Evolutionary conservation across 2,329 filamentous ascomycete species (phyloP).

Genomic region (Fusarium tjaetaba): DNA sequence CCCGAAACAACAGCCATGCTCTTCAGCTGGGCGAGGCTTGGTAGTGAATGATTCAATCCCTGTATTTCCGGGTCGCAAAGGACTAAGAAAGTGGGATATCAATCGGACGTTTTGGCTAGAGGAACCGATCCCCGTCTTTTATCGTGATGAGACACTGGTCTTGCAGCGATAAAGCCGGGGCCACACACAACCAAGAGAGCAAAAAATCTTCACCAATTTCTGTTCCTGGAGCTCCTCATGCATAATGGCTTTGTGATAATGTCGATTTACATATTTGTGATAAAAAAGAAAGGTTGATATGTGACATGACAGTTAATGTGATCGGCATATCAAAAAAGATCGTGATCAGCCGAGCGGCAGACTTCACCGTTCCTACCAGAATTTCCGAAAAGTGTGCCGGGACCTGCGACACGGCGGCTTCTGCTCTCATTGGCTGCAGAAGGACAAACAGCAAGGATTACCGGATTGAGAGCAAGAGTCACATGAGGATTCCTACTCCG

Average conservation of each 20-base stretch:
- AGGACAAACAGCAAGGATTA: slow-evolving; percentile 6
- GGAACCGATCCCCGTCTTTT: slow-evolving; percentile 18
- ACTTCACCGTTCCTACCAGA: slow-evolving; percentile 28
- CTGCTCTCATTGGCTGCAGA: slow-evolving; percentile 9
- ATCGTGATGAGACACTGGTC: slow-evolving; percentile 40
- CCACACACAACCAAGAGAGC: slow-evolving; percentile 6
- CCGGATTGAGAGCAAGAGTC: neutral
- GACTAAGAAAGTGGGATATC: slow-evolving; percentile 7
- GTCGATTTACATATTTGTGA: neutral
- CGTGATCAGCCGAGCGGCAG: slow-evolving; percentile 10
- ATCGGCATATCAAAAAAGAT: slow-evolving; percentile 27
- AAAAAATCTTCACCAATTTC: slow-evolving; percentile 6
- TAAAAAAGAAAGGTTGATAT: neutral
- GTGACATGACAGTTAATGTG: neutral
- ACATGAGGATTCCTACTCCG: slow-evolving; percentile 7
- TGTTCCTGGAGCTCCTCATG: neutral
- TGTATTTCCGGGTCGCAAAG: slow-evolving; percentile 4
- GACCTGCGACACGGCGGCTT: slow-evolving; percentile 7
- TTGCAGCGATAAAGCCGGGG: slow-evolving; percentile 32
- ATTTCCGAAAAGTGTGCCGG: slow-evolving; percentile 16
- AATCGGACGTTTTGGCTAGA: slow-evolving; percentile 23
- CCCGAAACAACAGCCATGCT: slow-evolving; percentile 26
- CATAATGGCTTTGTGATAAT: neutral
- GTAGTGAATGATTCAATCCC: slow-evolving; percentile 6
- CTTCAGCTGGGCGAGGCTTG: slow-evolving; percentile 18